Conservation (phyloP, 2,329 filamentous ascomycete genomes). For the Diaporthe vexans region DNA sequence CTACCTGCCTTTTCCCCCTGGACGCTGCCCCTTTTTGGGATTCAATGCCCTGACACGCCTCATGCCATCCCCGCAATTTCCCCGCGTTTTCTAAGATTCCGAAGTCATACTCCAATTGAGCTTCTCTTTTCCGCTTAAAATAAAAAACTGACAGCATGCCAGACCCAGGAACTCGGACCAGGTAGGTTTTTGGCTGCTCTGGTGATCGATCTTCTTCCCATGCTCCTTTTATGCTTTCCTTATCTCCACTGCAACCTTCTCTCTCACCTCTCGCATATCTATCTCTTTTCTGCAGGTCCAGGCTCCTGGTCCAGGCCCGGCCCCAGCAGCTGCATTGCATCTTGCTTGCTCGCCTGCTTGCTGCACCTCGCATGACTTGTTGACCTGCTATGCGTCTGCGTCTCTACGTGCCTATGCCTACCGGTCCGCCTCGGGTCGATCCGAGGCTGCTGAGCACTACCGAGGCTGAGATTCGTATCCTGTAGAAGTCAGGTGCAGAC, state of each 20-base stretch:
- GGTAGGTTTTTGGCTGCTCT: neutral
- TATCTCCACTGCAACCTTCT: slow-evolving; percentile 26
- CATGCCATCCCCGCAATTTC: slow-evolving; percentile 28
- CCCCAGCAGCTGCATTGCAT: slow-evolving; percentile 10
- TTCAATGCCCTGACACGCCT: slow-evolving; percentile 12
- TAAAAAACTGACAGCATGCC: slow-evolving; percentile 20
- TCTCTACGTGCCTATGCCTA: slow-evolving; percentile 21
- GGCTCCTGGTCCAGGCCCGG: neutral
- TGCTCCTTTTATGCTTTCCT: slow-evolving; percentile 1
- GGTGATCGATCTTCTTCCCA: neutral
- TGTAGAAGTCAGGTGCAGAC: neutral
- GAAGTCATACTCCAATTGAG: slow-evolving; percentile 13
- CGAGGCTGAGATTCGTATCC: slow-evolving; percentile 27
- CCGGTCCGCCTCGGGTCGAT: slow-evolving; percentile 31
- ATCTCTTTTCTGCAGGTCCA: slow-evolving; percentile 3
- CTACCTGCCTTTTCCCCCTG: neutral
- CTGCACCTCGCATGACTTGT: slow-evolving; percentile 1
- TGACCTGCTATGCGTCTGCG: slow-evolving; percentile 31
- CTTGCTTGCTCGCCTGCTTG: neutral
- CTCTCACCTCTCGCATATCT: neutral
- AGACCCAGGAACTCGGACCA: neutral
- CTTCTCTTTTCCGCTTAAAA: slow-evolving; percentile 1
- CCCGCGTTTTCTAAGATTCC: slow-evolving; percentile 24
- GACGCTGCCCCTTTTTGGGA: slow-evolving; percentile 17
- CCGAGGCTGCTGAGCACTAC: slow-evolving; percentile 29